Conservation (phyloP, 169 alveolate genomes). For the Plasmodium yoelii region DNA sequence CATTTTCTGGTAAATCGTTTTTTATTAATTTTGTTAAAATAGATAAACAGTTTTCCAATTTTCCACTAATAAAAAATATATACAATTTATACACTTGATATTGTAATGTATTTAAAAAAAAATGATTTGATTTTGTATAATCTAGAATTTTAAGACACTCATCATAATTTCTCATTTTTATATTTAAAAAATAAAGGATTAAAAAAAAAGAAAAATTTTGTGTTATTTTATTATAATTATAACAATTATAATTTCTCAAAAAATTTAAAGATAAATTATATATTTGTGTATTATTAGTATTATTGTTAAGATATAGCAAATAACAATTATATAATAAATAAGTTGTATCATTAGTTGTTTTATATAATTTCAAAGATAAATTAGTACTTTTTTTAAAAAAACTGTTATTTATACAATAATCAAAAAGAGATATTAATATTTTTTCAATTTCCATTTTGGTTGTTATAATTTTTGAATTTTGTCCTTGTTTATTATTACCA, state of each 20-base stretch:
- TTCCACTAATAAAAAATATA: constrained; percentile 18
- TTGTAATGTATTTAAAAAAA: constrained; percentile 43
- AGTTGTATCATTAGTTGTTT: constrained; percentile 32
- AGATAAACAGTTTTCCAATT: constrained; percentile 9
- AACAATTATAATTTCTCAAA: constrained; percentile 46
- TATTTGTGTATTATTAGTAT: constrained; percentile 22
- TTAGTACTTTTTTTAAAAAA: constrained; percentile 66
- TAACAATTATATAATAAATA: constrained; percentile 38
- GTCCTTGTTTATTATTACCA: no score
- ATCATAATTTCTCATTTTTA: constrained; percentile 54
- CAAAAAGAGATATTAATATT: constrained; percentile 35
- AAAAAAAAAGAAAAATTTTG: constrained; percentile 65
- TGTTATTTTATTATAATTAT: constrained; percentile 25
- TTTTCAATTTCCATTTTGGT: constrained; percentile 9
- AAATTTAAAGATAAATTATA: constrained; percentile 48
- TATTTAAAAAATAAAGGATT: constrained; percentile 36
- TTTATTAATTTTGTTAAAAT: constrained; percentile 11
- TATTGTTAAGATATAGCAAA: constrained; percentile 39
- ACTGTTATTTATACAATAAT: constrained; percentile 30
- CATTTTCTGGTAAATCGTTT: constrained; percentile 39
- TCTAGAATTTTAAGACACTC: constrained; percentile 46
- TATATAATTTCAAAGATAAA: constrained; percentile 38
- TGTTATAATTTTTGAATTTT: not conserved
- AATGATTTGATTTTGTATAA: constrained; percentile 41
- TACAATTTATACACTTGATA: constrained; percentile 42